Evolutionary conservation across 2,329 filamentous ascomycete genomes (phyloP), one percentile per base, ranked within the genome.

Genomic region (Fusarium falciforme): DNA sequence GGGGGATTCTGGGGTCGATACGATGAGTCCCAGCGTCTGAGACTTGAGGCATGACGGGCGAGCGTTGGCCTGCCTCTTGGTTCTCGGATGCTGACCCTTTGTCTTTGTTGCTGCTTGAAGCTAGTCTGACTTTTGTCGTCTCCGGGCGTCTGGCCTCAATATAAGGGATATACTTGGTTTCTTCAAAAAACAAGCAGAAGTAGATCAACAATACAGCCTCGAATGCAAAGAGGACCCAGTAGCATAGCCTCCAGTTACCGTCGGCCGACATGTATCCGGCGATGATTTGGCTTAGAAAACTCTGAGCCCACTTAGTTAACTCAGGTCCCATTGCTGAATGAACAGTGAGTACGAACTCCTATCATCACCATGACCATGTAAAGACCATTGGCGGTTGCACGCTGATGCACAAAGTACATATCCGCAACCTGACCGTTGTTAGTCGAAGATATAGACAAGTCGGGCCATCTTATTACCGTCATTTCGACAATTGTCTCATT

Each of bases 401-500:
- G 66, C 36, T 81, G 75, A 42, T 81, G 74, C 12, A 79, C 67
- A 59, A 80, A 80, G 68, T 80, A 80, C 29, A 81, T 36, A 61
- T 82, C 80, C 4, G 73, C 65, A 35, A 79, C 77, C 77, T 78
- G 20, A 8, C 27, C 3, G 14, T 6, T 4, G 44, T 52, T 29
- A 57, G 29, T 2, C 6, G 11, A 5, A 16, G 31, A 20, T 22
- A 6, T 12, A 36, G 14, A 7, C 12, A 17, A 16, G 12, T 27
- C 6, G 2, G 10, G 16, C 22, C 20, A 9, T 16, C 1, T 2
- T 42, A 59, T 38, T 58, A 79, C 79, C 1, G 80, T 84, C 64
- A 84, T 83, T 64, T 83, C 80, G 3, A 78, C 78, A 42, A 82
- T 81, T 5, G 80, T 78, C 61, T 84, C 82, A 55, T 83, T 83